These are phyloP conservation scores for Pseudogymnoascus sp. DNA, from an alignment of 2,329 filamentous ascomycete species.

Conservation along the genomic window DNA sequence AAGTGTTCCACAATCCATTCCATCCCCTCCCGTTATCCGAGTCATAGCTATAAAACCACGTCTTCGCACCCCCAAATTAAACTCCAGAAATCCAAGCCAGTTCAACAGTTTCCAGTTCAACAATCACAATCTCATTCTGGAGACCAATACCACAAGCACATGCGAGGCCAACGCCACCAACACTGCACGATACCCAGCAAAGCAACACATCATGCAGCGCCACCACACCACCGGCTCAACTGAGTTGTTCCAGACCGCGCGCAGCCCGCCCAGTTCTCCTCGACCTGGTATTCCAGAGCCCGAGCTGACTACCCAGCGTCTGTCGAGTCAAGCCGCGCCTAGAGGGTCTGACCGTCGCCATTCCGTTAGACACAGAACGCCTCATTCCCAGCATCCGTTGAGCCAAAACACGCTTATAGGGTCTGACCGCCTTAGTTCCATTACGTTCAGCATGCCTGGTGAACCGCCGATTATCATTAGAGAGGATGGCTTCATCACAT, in stretches of 20 bases:
- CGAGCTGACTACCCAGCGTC: neutral
- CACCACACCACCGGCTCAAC: neutral
- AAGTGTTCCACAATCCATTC: neutral
- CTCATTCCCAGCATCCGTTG: neutral
- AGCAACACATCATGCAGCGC: neutral
- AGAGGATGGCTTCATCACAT: neutral
- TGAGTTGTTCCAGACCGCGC: neutral
- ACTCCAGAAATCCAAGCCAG: neutral
- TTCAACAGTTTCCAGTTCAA: neutral
- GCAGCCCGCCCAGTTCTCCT: neutral
- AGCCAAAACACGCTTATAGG: neutral
- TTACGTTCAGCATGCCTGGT: neutral
- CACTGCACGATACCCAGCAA: neutral
- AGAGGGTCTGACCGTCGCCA: neutral
- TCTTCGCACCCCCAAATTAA: neutral
- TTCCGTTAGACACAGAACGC: neutral
- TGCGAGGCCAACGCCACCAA: neutral
- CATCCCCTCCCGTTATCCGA: neutral
- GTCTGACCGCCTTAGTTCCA: neutral
- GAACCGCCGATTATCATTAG: neutral
- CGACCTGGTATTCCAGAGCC: neutral
- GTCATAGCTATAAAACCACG: neutral
- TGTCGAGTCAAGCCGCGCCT: neutral
- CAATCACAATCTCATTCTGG: neutral
- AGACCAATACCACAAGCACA: neutral